Conservation (phyloP, 2,329 filamentous ascomycete genomes). For the Cytospora paraplurivora region DNA sequence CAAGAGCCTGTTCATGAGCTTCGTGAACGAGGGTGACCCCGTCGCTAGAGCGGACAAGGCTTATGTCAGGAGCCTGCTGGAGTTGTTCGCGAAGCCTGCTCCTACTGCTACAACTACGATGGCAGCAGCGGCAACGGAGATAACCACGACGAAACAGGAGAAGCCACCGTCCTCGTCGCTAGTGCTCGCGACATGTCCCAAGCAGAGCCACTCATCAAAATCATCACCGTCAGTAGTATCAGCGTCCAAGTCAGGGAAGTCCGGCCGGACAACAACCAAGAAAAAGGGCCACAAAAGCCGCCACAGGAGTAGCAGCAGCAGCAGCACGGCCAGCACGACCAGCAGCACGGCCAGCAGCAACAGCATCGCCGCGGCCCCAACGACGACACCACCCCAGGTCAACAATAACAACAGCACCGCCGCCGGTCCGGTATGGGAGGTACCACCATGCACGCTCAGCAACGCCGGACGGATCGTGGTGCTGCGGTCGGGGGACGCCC, state of each 20-base stretch:
- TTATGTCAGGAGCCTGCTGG: constrained; percentile 72
- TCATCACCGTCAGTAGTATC: constrained; percentile 34
- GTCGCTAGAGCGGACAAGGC: constrained; percentile 75
- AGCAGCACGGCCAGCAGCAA: background rate
- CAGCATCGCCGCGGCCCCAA: background rate
- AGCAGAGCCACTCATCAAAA: constrained; percentile 36
- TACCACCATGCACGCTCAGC: constrained; percentile 67
- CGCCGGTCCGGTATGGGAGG: constrained; percentile 57
- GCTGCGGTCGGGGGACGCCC: constrained; percentile 55
- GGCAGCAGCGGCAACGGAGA: too few species aligned
- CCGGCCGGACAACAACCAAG: constrained; percentile 24
- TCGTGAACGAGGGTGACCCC: constrained; percentile 86
- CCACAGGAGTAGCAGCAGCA: background rate
- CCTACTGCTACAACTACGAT: constrained; percentile 40
- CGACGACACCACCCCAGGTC: constrained; percentile 27
- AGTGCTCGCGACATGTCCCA: constrained; percentile 27
- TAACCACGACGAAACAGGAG: constrained; percentile 11
- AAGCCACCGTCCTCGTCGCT: constrained; percentile 20
- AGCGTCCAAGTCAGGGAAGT: constrained; percentile 35
- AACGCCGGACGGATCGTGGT: constrained; percentile 71
- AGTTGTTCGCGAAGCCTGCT: constrained; percentile 66
- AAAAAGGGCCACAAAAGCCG: background rate
- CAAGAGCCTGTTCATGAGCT: constrained; percentile 75
- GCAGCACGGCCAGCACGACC: constrained; percentile 27
- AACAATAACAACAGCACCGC: too few species aligned